Percentiles rank a stretch among this genome's conserved stretches.
Evolutionary conservation across 345 rosid species (phyloP).

Genomic region (Citrus australasica): DNA sequence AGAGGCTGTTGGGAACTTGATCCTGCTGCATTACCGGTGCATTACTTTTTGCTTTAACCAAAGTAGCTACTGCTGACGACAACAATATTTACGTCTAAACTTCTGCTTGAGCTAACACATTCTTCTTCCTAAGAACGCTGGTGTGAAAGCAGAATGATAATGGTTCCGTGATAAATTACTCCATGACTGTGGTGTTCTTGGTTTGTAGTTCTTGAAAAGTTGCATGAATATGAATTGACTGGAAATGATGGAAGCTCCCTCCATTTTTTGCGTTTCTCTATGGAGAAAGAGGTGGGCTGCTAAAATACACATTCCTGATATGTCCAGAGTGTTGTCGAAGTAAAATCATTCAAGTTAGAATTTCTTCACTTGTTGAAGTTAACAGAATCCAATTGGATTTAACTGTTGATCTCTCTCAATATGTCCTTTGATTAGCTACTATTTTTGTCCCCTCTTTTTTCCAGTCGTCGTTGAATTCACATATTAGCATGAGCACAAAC

Average conservation of each 20-base stretch:
- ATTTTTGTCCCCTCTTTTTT: background rate
- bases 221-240: background rate
- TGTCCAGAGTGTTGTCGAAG: too few relatives aligned
- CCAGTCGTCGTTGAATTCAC: background rate
- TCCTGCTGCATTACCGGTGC: slow-evolving; percentile 47
- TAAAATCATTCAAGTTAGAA: too few relatives aligned
- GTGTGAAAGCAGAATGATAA: background rate
- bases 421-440: background rate
- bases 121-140: background rate
- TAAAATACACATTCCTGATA: background rate
- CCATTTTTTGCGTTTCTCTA: background rate
- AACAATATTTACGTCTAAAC: background rate
- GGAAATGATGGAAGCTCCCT: background rate
- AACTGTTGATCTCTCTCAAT: background rate
- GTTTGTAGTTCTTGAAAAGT: background rate
- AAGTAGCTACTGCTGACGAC: background rate
- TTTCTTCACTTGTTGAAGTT: too few relatives aligned
- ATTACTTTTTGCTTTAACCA: slow-evolving; percentile 18
- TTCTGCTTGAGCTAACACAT: background rate
- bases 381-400: background rate
- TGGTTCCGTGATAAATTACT: background rate
- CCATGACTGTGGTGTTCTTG: background rate
- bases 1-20: slow-evolving; percentile 63
- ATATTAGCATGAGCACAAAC: background rate
- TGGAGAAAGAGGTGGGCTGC: background rate